Evolutionary conservation across 106 monocot species (phyloP).

Genomic region (Gastrodia elata): DNA sequence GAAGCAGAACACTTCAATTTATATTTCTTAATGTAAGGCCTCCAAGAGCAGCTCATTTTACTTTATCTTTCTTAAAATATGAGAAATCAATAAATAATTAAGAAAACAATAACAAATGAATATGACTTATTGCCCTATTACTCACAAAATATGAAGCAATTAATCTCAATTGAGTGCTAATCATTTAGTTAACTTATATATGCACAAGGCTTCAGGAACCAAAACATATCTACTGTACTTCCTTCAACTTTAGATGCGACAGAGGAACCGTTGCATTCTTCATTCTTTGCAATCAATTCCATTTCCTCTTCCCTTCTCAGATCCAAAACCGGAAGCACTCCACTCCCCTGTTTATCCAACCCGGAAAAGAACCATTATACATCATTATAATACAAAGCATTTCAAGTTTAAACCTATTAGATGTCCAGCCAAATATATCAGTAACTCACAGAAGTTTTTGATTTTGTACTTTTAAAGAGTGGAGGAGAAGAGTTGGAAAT

Average conservation of each 20-base stretch:
- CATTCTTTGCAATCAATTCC: slow-evolving; percentile 17
- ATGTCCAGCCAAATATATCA: background rate
- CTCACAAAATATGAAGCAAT: too few relatives aligned
- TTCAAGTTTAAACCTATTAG: background rate
- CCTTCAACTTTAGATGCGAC: slow-evolving; percentile 24
- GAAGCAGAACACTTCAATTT: too few relatives aligned
- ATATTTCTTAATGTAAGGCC: too few relatives aligned
- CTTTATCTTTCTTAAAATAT: too few relatives aligned
- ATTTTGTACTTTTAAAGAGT: slow-evolving; percentile 31
- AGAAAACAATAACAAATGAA: too few relatives aligned
- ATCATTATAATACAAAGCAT: background rate
- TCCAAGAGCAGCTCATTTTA: too few relatives aligned
- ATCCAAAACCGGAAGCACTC: slow-evolving; percentile 43
- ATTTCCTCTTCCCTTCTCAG: slow-evolving; percentile 25
- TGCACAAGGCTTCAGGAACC: slow-evolving; percentile 85
- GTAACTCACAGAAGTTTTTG: slow-evolving; percentile 17
- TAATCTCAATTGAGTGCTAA: too few relatives aligned
- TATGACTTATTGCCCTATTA: too few relatives aligned
- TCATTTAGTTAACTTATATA: too few relatives aligned
- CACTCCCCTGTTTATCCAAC: slow-evolving; percentile 23
- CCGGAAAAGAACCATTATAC: background rate
- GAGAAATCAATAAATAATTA: too few relatives aligned
- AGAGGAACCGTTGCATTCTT: slow-evolving; percentile 8
- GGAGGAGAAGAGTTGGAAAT: slow-evolving; percentile 33
- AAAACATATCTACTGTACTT: slow-evolving; percentile 52